Percentiles rank a stretch among this genome's conserved stretches.
These are phyloP conservation scores for Termitomyces sp. DNA, from an alignment of 1,284 basidiomycete species.

Conservation along the genomic window DNA sequence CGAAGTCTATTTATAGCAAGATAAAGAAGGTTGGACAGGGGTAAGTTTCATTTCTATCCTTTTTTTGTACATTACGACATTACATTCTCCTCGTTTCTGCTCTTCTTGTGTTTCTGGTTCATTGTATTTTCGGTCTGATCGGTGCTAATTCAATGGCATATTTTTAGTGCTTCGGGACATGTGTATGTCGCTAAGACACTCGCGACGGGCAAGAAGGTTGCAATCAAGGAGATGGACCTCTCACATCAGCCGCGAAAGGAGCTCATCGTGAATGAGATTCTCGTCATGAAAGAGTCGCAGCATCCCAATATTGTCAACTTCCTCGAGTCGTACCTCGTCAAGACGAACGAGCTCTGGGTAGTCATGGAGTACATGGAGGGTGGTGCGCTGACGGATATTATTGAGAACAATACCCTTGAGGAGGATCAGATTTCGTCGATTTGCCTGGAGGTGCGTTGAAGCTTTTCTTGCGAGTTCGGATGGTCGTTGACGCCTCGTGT, in stretches of 20 bases:
- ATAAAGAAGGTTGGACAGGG: slow-evolving; percentile 99
- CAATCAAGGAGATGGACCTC: slow-evolving; percentile 99
- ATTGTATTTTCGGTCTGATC: not conserved
- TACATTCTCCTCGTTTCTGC: not conserved
- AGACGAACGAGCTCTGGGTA: slow-evolving; percentile 94
- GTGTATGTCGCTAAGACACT: slow-evolving; percentile 98
- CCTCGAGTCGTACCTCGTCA: slow-evolving; percentile 88
- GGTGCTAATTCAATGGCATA: not conserved
- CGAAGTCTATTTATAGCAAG: slow-evolving; percentile 89
- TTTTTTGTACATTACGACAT: slow-evolving; percentile 3
- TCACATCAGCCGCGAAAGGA: slow-evolving; percentile 95
- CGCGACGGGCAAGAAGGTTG: slow-evolving; percentile 85
- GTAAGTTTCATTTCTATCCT: slow-evolving; percentile 43
- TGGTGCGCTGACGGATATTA: slow-evolving; percentile 94
- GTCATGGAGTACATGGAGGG: slow-evolving; percentile 99
- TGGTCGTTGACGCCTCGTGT: slow-evolving; percentile 3
- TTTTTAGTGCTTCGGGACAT: slow-evolving; percentile 84
- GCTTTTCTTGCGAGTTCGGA: not conserved
- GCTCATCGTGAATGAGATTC: slow-evolving; percentile 97
- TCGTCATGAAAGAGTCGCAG: slow-evolving; percentile 98
- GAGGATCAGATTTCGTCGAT: slow-evolving; percentile 98
- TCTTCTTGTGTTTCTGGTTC: slow-evolving; percentile 3
- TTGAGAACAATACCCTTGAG: slow-evolving; percentile 94
- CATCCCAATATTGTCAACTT: slow-evolving; percentile 99
- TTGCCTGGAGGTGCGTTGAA: slow-evolving; percentile 72